Conservation (phyloP, 441 rosid genomes). For the Pelargonium exstipulatum region DNA sequence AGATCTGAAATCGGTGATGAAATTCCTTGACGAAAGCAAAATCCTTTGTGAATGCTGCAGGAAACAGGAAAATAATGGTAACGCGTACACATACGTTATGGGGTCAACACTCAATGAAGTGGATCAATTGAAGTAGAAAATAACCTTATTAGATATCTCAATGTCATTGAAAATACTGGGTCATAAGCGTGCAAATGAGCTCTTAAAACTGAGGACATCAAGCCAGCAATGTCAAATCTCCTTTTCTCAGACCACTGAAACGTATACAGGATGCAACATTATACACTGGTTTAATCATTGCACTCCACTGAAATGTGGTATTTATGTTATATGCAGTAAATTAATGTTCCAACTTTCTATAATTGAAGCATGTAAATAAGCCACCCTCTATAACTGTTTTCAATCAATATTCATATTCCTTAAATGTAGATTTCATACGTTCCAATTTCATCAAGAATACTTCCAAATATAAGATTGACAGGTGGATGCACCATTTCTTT, state of each 20-base stretch:
- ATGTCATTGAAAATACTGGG: conserved; percentile 71
- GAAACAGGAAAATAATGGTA: neutral
- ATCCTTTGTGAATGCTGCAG: conserved; percentile 77
- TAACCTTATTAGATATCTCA: conserved; percentile 83
- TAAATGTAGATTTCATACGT: neutral
- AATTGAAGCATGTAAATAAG: neutral
- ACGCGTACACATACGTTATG: neutral
- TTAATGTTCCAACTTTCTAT: neutral
- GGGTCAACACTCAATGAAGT: neutral
- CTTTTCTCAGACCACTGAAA: conserved; percentile 86
- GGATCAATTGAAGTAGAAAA: conserved; percentile 8
- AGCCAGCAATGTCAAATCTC: conserved; percentile 85
- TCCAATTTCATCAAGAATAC: neutral
- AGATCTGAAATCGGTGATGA: conserved; percentile 80
- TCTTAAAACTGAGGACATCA: conserved; percentile 76
- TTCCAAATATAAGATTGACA: neutral
- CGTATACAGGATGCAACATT: conserved; percentile 16
- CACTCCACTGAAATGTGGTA: neutral
- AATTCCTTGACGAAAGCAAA: conserved; percentile 71
- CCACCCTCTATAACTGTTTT: neutral
- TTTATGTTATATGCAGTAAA: neutral
- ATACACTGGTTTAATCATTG: conserved; percentile 10
- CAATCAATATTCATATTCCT: neutral
- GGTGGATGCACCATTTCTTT: neutral
- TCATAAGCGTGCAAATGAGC: conserved; percentile 83